A percentile compares a stretch with the other conserved stretches of the same genome.
Evolutionary conservation across 2,329 filamentous ascomycete genomes (phyloP).

Genomic region (Ophiostoma sp.): DNA sequence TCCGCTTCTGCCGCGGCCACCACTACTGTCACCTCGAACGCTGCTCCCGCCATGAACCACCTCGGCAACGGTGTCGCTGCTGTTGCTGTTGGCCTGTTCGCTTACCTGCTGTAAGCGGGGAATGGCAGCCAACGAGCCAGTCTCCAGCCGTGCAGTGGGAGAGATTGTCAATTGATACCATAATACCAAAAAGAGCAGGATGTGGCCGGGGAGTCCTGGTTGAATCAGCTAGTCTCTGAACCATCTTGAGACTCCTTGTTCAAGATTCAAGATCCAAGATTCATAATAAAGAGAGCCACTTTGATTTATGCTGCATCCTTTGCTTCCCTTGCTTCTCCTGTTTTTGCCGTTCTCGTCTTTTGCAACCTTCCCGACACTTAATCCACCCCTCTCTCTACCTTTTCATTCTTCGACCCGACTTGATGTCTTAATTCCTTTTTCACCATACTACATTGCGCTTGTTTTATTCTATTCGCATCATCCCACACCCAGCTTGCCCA

Average conservation of each 20-base stretch:
- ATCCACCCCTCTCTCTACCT: background rate
- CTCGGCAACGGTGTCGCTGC: slow-evolving; percentile 45
- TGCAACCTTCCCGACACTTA: background rate
- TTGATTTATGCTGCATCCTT: background rate
- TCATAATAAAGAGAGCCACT: background rate
- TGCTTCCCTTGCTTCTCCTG: background rate
- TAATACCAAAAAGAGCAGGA: slow-evolving; percentile 7
- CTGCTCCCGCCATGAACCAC: slow-evolving; percentile 34
- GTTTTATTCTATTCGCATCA: slow-evolving; percentile 10
- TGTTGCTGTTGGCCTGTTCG: slow-evolving; percentile 48
- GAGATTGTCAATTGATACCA: background rate
- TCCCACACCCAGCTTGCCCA: slow-evolving; percentile 12
- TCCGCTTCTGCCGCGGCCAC: slow-evolving; percentile 23
- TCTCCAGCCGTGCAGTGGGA: background rate
- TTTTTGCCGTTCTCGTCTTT: background rate
- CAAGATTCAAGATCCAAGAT: background rate
- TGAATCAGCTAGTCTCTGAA: slow-evolving; percentile 8
- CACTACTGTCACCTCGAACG: slow-evolving; percentile 28
- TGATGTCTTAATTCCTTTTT: slow-evolving; percentile 19
- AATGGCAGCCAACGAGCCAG: background rate
- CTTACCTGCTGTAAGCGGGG: slow-evolving; percentile 44
- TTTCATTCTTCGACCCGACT: slow-evolving; percentile 18
- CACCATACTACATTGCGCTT: slow-evolving; percentile 14
- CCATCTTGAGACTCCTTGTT: background rate
- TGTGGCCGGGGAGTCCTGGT: slow-evolving; percentile 14